Base-by-base conservation (phyloP, 805 yeast genomes). In the Metschnikowia noctiluminum region DNA sequence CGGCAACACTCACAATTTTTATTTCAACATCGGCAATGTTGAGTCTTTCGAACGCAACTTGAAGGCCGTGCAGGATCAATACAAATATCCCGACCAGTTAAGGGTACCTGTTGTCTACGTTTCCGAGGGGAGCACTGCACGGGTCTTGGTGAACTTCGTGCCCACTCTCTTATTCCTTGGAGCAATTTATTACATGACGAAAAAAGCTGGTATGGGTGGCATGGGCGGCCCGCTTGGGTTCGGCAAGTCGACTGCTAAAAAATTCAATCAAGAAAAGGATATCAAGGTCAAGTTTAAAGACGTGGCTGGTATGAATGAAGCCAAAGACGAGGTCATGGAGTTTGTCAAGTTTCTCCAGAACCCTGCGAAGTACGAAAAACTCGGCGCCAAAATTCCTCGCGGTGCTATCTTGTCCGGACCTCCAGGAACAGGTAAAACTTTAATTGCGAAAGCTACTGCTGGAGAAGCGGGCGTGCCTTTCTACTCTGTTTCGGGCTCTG, bases 371-470 rank as follows among this genome's bases (percentile, higher is more conserved):
- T 94, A 91, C 68, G 97, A 91, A 66, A 82, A 82, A 51, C 74
- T 94, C 48, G 99, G 99, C 35, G 99, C 98, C 37, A 89, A 90
- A 66, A 94, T 94, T 57, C 99, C 99, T 41, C 82, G 98, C 64
- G 99, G 99, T 59, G 99, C 99, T 9, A 89, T 94, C 51, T 73
- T 94, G 49, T 87, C 96, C 1, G 99, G 99, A 41, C 96, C 99
- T n/a, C 99, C 99, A 45, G 99, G 99, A 74, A 94, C 99, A 8
- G 99, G 99, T 82, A 94, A 94, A 66, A 94, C 99, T 0, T 74
- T 94, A 46, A 73, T 94, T 42, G 99, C 99, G 12, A 92, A 89
- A 65, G 99, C 99, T 7, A 94, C 98, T 41, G 99, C 99, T 1
- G 99, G 99, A 57, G 99, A 94, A 68, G 99, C 99, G 0, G 96